Base-by-base conservation (phyloP, 805 yeast genomes). In the Wilhelminamyces savonicus region DNA sequence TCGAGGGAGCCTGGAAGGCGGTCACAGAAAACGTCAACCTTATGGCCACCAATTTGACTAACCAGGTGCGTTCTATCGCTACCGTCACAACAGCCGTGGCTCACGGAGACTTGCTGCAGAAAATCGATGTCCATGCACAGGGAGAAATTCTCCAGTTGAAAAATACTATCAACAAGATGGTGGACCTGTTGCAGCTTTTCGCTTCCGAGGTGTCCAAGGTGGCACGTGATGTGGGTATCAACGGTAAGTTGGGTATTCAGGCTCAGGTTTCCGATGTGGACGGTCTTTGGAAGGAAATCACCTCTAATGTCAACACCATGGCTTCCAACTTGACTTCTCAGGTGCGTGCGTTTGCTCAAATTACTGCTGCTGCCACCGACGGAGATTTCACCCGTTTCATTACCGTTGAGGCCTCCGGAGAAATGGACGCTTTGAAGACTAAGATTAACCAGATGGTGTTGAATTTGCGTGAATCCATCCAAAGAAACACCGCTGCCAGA, bases 31-130 rank as follows among this genome's bases (percentile, higher is more conserved):
- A 65, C 31, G 71, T 65, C 27, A 65, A 65, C 38, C 45, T 63
- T 23, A 65, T 65, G 71, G 71, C 71, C 5, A 63, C 70, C 2
- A 65, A 65, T 43, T 62, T 65, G 47, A 65, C 71, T 2, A 83
- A 82, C 37, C 95, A 85, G 59, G 95, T 85, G 42, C 71, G 95
- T 56, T 77, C 86, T 12, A 85, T 85, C 44, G 94, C 94, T 4
- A 82, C 87, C 9, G 95, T 85, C 34, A 86, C 94, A 2, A 82
- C 94, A 3, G 94, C 94, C 3, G 95, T 85, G 25, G 95, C 95
- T 1, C 82, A 82, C 53, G 95, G 95, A 47, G 94, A 85, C 50
- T 66, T 85, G 41, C 75, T 83, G 3, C 88, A 81, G 48, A 85
- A 85, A 56, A 85, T 85, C 56, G 84, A 76, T 39, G 95, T 85